Percentiles rank a stretch among this genome's conserved stretches.
These are phyloP conservation scores for Huiozyma naganishii DNA, from an alignment of 805 yeast species.

Conservation along the genomic window DNA sequence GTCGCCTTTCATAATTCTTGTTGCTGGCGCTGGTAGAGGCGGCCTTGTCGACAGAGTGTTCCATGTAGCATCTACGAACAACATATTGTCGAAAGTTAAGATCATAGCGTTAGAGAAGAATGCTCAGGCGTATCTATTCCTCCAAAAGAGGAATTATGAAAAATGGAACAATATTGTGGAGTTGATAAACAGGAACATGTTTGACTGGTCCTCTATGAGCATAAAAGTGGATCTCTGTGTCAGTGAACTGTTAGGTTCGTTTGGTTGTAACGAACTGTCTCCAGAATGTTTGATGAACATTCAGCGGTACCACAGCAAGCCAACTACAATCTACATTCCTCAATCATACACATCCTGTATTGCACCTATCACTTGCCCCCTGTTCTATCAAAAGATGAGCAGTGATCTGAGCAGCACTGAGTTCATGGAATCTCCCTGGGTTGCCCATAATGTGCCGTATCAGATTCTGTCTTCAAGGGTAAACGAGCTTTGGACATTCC, in stretches of 20 bases:
- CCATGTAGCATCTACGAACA: slow-evolving; percentile 1
- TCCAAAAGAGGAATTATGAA: slow-evolving; percentile 38
- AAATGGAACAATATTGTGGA: slow-evolving; percentile 45
- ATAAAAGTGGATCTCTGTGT: slow-evolving; percentile 47
- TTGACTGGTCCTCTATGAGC: slow-evolving; percentile 35
- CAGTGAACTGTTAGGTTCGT: slow-evolving; percentile 79
- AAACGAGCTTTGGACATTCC: slow-evolving; percentile 50
- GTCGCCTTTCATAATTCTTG: slow-evolving; percentile 33
- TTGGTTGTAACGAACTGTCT: slow-evolving; percentile 83
- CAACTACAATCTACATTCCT: slow-evolving; percentile 51
- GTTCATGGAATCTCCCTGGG: slow-evolving; percentile 36
- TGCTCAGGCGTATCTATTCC: slow-evolving; percentile 41
- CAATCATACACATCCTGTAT: slow-evolving; percentile 45
- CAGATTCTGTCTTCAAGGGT: slow-evolving; percentile 37
- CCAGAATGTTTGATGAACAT: slow-evolving; percentile 63
- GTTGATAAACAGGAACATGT: slow-evolving; percentile 48
- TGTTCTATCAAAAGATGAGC: slow-evolving; percentile 31
- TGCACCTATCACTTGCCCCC: slow-evolving; percentile 59
- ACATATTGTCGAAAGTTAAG: slow-evolving; percentile 14
- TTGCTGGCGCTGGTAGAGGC: slow-evolving; percentile 87
- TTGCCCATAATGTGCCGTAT: slow-evolving; percentile 33
- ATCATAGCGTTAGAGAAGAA: slow-evolving; percentile 66
- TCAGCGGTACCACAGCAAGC: slow-evolving; percentile 30
- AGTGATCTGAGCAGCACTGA: slow-evolving; percentile 6
- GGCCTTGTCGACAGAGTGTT: slow-evolving; percentile 49